A percentile compares a stretch with the other conserved stretches of the same genome.
phyloP scores from a whole-genome alignment of 345 rosid species.

The Sonneratia alba region DNA sequence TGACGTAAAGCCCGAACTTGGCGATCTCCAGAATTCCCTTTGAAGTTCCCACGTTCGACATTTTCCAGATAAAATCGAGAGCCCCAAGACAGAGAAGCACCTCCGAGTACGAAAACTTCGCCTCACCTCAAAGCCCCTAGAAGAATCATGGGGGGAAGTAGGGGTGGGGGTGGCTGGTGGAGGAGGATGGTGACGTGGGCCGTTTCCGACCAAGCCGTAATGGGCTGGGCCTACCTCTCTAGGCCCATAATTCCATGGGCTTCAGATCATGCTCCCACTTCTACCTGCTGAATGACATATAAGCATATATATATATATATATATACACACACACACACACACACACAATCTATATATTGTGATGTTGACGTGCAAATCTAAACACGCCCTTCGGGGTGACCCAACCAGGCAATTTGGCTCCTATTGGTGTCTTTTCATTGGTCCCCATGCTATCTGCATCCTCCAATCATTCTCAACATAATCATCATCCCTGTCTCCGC shows the following conservation, averaged over 20 bases:
- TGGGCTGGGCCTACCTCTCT: too few species aligned
- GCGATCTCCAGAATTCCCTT: slow-evolving; percentile 74
- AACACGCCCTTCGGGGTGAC: not conserved
- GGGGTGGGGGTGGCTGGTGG: too few species aligned
- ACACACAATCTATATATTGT: too few species aligned
- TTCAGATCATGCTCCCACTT: too few species aligned
- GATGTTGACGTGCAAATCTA: slow-evolving; percentile 3
- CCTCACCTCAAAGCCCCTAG: not conserved
- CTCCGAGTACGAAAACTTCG: not conserved
- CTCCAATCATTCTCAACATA: not conserved
- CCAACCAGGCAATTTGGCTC: slow-evolving; percentile 2
- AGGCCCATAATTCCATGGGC: too few species aligned
- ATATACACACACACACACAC: too few species aligned
- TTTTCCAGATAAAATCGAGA: slow-evolving; percentile 4
- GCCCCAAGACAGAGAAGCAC: not conserved
- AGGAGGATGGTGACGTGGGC: not conserved
- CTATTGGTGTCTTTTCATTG: not conserved
- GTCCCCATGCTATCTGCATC: not conserved
- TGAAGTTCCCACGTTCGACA: slow-evolving; percentile 68
- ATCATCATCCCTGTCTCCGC: too few species aligned
- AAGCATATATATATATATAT: too few species aligned
- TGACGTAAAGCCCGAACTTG: slow-evolving; percentile 67
- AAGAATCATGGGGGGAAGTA: not conserved
- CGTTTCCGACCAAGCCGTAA: too few species aligned
- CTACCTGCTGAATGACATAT: too few species aligned